Evolutionary conservation across 1,139 yeast species (phyloP), one percentile per base, ranked within the genome.

Genomic region (Diutina rugosa): DNA sequence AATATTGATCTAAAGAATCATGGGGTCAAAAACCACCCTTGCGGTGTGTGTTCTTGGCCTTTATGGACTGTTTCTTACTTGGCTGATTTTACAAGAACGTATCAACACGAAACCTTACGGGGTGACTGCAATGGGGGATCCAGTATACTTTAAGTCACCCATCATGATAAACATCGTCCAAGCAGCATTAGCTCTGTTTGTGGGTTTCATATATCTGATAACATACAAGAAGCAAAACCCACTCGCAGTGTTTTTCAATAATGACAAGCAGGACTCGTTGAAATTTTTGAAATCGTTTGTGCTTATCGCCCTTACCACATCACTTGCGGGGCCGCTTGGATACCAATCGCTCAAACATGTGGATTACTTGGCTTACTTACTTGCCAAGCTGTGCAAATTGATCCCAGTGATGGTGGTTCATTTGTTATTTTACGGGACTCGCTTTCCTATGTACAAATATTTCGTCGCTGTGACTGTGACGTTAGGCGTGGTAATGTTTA

Each of bases 361-460:
- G 52, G 96, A 90, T 67, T 93, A 89, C 66, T 74, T 93, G 65
- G 87, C 95, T 0, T 85, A 82, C 63, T 78, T 93, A 62, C 77
- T 93, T 60, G 96, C 97, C 47, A 93, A 93, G 67, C 87, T 96
- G 56, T 93, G 99, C 68, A 93, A 93, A 65, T 77, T 93, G 67
- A 82, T 93, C 44, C 99, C 99, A 0, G 96, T 91, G 29, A 85
- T 93, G 87, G 68, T 88, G 45, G 86, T 93, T 2, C 97, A 90
- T 65, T 72, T 85, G 59, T 63, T 84, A n/a, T 66, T 88, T 29
- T 93, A 90, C 70, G 77, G 86, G 48, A 82, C 89, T 6, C 73
- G 71, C 57, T 93, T 89, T 68, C 93, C 97, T 0, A 57, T 71
- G 7, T 84, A 85, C 71, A 95, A 93, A 68, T 88, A 88, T 65